Conservation (phyloP, 306 rosid species). For the Vigna radiata region DNA sequence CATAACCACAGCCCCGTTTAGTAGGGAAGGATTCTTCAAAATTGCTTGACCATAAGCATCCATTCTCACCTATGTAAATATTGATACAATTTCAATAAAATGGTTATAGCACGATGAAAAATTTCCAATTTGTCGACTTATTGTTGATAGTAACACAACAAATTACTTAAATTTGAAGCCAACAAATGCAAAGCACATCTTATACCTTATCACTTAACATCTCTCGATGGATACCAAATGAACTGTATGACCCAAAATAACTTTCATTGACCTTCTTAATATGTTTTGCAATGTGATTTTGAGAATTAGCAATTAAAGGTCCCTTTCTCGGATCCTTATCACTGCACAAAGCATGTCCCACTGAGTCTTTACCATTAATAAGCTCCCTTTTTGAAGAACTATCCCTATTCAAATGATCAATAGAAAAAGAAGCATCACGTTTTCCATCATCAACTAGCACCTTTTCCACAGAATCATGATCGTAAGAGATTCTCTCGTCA, state of each 20-base stretch:
- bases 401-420: conserved; percentile 42
- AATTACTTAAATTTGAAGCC: conserved; percentile 29
- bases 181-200: conserved; percentile 26
- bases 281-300: conserved; percentile 57
- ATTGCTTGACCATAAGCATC: conserved; percentile 91
- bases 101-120: conserved; percentile 16
- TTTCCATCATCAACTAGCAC: conserved; percentile 16
- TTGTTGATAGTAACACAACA: conserved; percentile 33
- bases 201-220: conserved; percentile 94
- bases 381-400: conserved; percentile 51
- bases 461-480: conserved; percentile 44
- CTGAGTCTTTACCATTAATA: conserved; percentile 47
- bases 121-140: conserved; percentile 2
- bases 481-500: conserved; percentile 45
- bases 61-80: conserved; percentile 74
- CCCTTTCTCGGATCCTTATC: conserved; percentile 47
- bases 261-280: conserved; percentile 73
- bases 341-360: conserved; percentile 42
- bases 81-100: conserved; percentile 19
- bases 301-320: conserved; percentile 50
- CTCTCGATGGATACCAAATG: conserved; percentile 94
- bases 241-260: conserved; percentile 91
- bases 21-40: conserved; percentile 79
- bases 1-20: conserved; percentile 78
- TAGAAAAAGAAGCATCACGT: conserved; percentile 43